Evolutionary conservation across 2,329 filamentous ascomycete species (phyloP).

Genomic region (Microcyclospora pomicola): DNA sequence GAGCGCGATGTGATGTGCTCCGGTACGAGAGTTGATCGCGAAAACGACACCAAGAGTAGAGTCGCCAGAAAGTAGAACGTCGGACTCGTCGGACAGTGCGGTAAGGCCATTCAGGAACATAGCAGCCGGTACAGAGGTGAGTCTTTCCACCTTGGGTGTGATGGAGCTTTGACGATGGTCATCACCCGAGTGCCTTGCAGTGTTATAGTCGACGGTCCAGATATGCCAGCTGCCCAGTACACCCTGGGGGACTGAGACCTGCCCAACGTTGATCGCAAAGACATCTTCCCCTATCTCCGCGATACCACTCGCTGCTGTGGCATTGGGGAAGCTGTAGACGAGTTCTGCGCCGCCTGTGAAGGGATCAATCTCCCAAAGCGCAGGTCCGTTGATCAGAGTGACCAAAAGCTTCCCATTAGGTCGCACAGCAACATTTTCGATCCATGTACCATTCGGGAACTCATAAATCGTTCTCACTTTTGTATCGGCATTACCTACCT

Average conservation of each 20-base stretch:
- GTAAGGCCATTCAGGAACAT: constrained; percentile 7
- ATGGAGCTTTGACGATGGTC: constrained; percentile 1
- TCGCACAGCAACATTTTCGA: constrained; percentile 23
- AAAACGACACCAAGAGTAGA: constrained; percentile 6
- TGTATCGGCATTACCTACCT: no score
- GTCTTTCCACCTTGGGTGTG: constrained; percentile 1
- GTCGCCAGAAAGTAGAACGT: constrained; percentile 5
- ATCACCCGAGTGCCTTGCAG: background rate
- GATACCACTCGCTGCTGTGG: constrained; percentile 2
- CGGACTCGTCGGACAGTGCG: background rate
- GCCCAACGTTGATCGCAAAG: constrained; percentile 5
- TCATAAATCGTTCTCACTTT: constrained; percentile 5
- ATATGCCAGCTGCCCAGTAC: constrained; percentile 4
- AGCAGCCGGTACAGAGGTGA: constrained; percentile 2
- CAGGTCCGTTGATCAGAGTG: constrained; percentile 14
- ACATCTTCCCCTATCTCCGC: constrained; percentile 6
- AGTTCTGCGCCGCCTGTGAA: constrained; percentile 3
- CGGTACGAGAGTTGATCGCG: constrained; percentile 3
- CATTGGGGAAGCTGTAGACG: constrained; percentile 4
- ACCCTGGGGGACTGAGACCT: constrained; percentile 1
- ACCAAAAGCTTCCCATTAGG: constrained; percentile 22
- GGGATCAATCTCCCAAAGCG: constrained; percentile 9
- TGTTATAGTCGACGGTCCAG: background rate
- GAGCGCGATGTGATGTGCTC: constrained; percentile 2
- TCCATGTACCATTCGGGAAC: constrained; percentile 19